These are phyloP conservation scores for Diutina rugosa DNA, from an alignment of 1,139 yeast species.

Conservation along the genomic window DNA sequence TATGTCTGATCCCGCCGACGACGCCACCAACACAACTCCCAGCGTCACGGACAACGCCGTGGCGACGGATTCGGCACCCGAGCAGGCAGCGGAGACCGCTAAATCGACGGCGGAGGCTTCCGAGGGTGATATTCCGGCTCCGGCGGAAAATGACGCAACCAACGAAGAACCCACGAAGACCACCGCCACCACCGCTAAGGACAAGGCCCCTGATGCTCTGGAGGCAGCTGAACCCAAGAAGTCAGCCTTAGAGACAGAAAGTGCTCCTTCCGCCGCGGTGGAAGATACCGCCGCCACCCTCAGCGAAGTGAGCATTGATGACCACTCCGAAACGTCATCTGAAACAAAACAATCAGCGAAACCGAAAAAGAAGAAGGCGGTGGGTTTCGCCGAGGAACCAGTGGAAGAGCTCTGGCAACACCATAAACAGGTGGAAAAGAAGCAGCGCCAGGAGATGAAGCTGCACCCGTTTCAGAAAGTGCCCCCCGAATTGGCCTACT, in stretches of 20 bases:
- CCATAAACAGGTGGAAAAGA: slow-evolving; percentile 15
- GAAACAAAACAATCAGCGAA: neutral
- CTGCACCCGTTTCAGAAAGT: slow-evolving; percentile 26
- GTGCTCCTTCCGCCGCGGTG: neutral
- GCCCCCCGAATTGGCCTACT: slow-evolving; percentile 32
- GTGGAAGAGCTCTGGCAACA: slow-evolving; percentile 23
- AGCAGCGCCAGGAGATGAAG: slow-evolving; percentile 14
- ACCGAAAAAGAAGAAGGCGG: slow-evolving; percentile 12
- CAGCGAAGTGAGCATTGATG: neutral
- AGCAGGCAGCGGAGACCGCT: neutral
- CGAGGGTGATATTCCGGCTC: neutral
- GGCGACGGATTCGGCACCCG: neutral
- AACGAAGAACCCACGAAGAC: too few species aligned
- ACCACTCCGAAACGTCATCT: neutral
- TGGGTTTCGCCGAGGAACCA: slow-evolving; percentile 31
- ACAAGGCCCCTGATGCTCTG: neutral
- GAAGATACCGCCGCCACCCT: neutral
- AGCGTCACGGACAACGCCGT: neutral
- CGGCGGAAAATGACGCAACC: neutral
- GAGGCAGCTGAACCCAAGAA: neutral
- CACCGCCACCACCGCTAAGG: neutral
- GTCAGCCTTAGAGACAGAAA: neutral
- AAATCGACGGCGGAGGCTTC: too few species aligned
- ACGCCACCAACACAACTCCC: neutral
- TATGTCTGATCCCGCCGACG: neutral